Evolutionary conservation across 176 grass and related monocot species (phyloP).

Genomic region (Ananas comosus): DNA sequence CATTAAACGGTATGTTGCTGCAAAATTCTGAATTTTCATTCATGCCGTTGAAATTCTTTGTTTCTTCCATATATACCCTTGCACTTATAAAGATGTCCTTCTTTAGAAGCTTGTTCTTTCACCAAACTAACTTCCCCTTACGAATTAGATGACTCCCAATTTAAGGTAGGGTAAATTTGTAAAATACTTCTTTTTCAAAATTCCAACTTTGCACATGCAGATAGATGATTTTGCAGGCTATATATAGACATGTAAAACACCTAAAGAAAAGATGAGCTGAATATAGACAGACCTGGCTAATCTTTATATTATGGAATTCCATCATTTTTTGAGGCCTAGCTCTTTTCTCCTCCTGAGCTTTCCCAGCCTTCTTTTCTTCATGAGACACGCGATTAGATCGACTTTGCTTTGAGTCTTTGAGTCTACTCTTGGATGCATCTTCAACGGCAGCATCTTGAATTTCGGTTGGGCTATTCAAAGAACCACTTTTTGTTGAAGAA

Average conservation of each 20-base stretch:
- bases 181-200: no score
- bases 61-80: no score
- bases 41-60: no score
- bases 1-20: no score
- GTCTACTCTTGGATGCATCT: constrained; percentile 23
- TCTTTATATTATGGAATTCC: constrained; percentile 85
- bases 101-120: no score
- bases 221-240: no score
- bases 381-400: constrained; percentile 34
- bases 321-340: constrained; percentile 67
- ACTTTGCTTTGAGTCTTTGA: constrained; percentile 46
- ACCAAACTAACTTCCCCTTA: no score
- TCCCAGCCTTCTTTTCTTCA: constrained; percentile 71
- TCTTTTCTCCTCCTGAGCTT: constrained; percentile 69
- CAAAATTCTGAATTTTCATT: no score
- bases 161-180: no score
- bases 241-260: not conserved
- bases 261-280: constrained; percentile 10
- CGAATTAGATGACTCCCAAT: no score
- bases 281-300: constrained; percentile 74
- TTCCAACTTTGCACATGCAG: no score
- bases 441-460: constrained; percentile 23
- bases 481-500: constrained; percentile 23
- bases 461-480: constrained; percentile 27
- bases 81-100: no score